Percentiles rank a stretch among this genome's conserved stretches.
phyloP scores from a whole-genome alignment of 192 early-diverging fungal species.

The Linnemannia schmuckeri region DNA sequence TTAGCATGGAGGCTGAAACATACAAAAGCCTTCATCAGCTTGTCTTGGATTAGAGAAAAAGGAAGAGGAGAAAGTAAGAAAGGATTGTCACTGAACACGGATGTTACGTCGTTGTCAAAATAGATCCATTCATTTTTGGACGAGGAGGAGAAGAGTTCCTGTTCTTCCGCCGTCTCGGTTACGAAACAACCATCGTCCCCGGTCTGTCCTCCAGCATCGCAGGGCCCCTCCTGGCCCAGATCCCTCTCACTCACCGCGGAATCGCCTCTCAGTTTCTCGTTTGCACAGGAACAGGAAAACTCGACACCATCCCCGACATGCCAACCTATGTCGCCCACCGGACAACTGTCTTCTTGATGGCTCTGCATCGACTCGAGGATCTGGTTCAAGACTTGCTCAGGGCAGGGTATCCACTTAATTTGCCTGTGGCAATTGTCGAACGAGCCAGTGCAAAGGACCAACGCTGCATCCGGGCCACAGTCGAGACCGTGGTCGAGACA shows the following conservation, averaged over 20 bases:
- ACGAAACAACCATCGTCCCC: conserved; percentile 76
- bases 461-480: conserved; percentile 76
- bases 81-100: too few relatives aligned
- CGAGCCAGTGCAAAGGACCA: conserved; percentile 82
- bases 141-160: conserved; percentile 92
- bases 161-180: conserved; percentile 80
- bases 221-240: conserved; percentile 79
- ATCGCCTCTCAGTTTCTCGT: conserved; percentile 88
- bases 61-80: background rate
- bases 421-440: conserved; percentile 90
- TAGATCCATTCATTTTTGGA: conserved; percentile 93
- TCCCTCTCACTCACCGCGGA: conserved; percentile 92
- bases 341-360: conserved; percentile 90
- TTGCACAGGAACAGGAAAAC: conserved; percentile 79
- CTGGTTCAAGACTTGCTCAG: conserved; percentile 69
- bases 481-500: conserved; percentile 74
- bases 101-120: background rate
- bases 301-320: conserved; percentile 83
- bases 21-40: background rate
- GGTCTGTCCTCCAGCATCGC: conserved; percentile 85
- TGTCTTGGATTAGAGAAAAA: background rate
- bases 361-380: conserved; percentile 76
- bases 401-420: conserved; percentile 71
- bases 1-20: too few relatives aligned
- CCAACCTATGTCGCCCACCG: conserved; percentile 75